Percentiles rank a stretch among this genome's conserved stretches.
These are phyloP conservation scores for Blastobotrys buckinghamii DNA, from an alignment of 1,139 yeast species.

Conservation along the genomic window DNA sequence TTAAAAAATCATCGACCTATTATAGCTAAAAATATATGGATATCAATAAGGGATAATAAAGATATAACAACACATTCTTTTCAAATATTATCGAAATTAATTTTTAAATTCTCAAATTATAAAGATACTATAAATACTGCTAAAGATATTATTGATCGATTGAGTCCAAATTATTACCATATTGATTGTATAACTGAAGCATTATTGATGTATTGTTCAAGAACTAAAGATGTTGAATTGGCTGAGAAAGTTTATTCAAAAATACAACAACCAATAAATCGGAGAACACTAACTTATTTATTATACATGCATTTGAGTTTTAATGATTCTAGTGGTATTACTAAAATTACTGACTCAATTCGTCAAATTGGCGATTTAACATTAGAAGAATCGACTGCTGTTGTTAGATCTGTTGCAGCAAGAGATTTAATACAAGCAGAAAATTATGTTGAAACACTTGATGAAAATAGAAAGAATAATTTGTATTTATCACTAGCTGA, in stretches of 20 bases:
- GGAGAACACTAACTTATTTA: constrained; percentile 33
- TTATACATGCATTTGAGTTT: constrained; percentile 37
- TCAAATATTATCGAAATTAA: constrained; percentile 16
- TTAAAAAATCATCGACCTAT: not conserved
- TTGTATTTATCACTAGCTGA: constrained; percentile 16
- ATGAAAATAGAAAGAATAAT: constrained; percentile 3
- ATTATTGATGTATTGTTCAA: constrained; percentile 22
- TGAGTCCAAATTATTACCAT: constrained; percentile 25
- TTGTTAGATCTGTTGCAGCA: constrained; percentile 20
- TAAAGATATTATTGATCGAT: constrained; percentile 21
- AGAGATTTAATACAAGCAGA: constrained; percentile 14
- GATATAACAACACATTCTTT: constrained; percentile 15
- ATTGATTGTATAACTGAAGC: constrained; percentile 26
- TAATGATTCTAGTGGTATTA: constrained; percentile 39
- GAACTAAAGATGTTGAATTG: constrained; percentile 20
- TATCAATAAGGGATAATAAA: constrained; percentile 11
- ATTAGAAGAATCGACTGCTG: constrained; percentile 21
- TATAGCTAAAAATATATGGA: constrained; percentile 18
- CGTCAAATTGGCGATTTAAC: constrained; percentile 13
- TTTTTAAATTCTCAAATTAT: constrained; percentile 22
- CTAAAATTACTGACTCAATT: constrained; percentile 36
- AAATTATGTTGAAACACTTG: constrained; percentile 9
- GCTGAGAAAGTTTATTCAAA: constrained; percentile 20
- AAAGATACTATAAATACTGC: constrained; percentile 18
- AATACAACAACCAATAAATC: constrained; percentile 22